Evolutionary conservation across 768 basidiomycete genomes (phyloP).

Genomic region (Mycena polygramma): DNA sequence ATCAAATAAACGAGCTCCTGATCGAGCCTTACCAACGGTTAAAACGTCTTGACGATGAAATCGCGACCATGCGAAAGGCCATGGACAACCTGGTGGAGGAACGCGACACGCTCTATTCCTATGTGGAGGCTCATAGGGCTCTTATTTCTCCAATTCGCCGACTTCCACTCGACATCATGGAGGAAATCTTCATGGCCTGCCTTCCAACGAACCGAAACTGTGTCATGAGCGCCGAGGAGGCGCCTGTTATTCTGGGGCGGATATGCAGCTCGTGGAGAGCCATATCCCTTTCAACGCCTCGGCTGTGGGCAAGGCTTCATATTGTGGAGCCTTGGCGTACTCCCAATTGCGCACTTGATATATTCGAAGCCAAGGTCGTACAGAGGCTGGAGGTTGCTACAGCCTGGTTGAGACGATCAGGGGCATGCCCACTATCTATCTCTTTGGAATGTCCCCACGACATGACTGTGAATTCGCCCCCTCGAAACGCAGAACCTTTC

Average conservation of each 20-base stretch:
- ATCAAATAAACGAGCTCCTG: slow-evolving; percentile 6
- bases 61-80: not conserved
- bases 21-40: not conserved
- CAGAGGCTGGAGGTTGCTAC: slow-evolving; percentile 9
- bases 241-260: slow-evolving; percentile 46
- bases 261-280: slow-evolving; percentile 48
- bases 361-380: slow-evolving; percentile 6
- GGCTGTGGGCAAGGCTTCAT: slow-evolving; percentile 42
- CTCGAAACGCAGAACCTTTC: not conserved
- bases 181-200: slow-evolving; percentile 30
- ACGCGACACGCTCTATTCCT: not conserved
- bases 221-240: slow-evolving; percentile 36
- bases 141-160: slow-evolving; percentile 13
- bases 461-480: not conserved
- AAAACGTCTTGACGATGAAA: slow-evolving; percentile 9
- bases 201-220: slow-evolving; percentile 29
- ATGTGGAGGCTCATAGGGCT: slow-evolving; percentile 13
- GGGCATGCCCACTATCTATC: not conserved
- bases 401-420: slow-evolving; percentile 15
- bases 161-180: slow-evolving; percentile 21
- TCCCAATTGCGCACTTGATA: not conserved
- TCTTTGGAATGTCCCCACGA: not conserved
- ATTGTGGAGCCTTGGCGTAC: slow-evolving; percentile 9
- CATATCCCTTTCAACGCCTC: slow-evolving; percentile 41
- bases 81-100: not conserved